A percentile compares a stretch with the other conserved stretches of the same genome.
Evolutionary conservation across 129 eudicot genomes (phyloP).

Genomic region (Flaveria bidentis): DNA sequence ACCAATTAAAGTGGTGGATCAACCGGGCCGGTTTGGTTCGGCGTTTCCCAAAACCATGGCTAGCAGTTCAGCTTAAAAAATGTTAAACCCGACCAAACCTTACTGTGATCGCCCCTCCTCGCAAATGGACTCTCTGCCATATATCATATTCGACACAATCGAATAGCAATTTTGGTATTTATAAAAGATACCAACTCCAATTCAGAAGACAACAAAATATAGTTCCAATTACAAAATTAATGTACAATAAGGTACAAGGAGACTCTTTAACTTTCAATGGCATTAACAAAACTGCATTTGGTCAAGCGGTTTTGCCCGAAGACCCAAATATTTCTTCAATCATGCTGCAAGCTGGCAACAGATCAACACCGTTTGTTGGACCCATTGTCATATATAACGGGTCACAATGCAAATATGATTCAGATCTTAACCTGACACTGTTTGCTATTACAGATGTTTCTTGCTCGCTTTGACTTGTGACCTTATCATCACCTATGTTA

Average conservation of each 20-base stretch:
- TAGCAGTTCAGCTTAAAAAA: too few species aligned
- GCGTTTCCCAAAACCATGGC: too few species aligned
- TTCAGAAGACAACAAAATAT: background rate
- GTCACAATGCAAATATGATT: slow-evolving; percentile 50
- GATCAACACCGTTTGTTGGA: slow-evolving; percentile 40
- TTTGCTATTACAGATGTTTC: slow-evolving; percentile 17
- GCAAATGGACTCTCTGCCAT: background rate
- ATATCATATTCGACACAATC: background rate
- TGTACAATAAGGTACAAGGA: slow-evolving; percentile 28
- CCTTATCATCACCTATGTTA: slow-evolving; percentile 13
- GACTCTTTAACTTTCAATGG: background rate
- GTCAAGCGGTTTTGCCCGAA: slow-evolving; percentile 34
- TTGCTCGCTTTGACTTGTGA: slow-evolving; percentile 20
- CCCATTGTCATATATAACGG: slow-evolving; percentile 35
- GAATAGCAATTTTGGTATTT: background rate
- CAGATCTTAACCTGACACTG: slow-evolving; percentile 33
- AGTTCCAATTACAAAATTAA: slow-evolving; percentile 30
- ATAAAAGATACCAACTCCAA: background rate
- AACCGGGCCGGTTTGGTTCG: too few species aligned
- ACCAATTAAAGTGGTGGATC: too few species aligned
- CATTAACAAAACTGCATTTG: background rate
- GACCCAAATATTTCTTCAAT: slow-evolving; percentile 60
- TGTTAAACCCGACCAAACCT: too few species aligned
- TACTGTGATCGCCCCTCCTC: too few species aligned
- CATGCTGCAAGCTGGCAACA: slow-evolving; percentile 58